Percentiles rank a stretch among this genome's conserved stretches.
Evolutionary conservation across 2,329 filamentous ascomycete species (phyloP).

Genomic region (Aureobasidium sp.): DNA sequence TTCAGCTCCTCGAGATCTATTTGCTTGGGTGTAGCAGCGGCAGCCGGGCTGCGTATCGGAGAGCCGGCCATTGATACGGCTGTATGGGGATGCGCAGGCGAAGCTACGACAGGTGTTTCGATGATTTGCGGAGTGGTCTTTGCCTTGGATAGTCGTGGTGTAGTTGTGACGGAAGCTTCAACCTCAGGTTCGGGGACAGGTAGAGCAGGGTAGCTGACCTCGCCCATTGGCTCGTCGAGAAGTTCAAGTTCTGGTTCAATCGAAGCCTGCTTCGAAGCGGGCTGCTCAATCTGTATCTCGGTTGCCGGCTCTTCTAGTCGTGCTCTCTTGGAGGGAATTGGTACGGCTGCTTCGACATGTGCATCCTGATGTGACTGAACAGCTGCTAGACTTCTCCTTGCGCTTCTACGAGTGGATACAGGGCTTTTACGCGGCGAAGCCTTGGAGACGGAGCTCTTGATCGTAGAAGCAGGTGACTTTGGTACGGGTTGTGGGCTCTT

Average conservation of each 20-base stretch:
- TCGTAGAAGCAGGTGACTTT: background rate
- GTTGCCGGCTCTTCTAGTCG: background rate
- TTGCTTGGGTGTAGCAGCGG: slow-evolving; percentile 7
- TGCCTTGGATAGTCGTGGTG: background rate
- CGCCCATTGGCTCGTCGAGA: slow-evolving; percentile 1
- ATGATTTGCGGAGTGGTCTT: slow-evolving; percentile 6
- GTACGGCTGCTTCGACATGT: background rate
- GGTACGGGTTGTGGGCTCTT: background rate
- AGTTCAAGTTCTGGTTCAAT: background rate
- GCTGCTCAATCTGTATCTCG: background rate
- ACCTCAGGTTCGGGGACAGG: background rate
- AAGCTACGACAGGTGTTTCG: background rate
- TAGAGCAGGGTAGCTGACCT: slow-evolving; percentile 13
- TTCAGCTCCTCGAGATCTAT: slow-evolving; percentile 19
- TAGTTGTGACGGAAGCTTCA: background rate
- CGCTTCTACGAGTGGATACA: background rate
- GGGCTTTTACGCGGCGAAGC: slow-evolving; percentile 9
- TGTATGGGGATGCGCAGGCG: background rate
- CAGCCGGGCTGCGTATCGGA: background rate
- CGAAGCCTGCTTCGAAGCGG: background rate
- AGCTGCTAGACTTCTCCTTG: slow-evolving; percentile 5
- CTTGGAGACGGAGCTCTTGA: background rate
- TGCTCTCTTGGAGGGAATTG: background rate
- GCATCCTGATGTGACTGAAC: background rate
- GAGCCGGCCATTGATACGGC: slow-evolving; percentile 7